Percentiles rank a stretch among this genome's conserved stretches.
phyloP scores from a whole-genome alignment of 1,284 basidiomycete genomes.

The Ustilago tritici region DNA sequence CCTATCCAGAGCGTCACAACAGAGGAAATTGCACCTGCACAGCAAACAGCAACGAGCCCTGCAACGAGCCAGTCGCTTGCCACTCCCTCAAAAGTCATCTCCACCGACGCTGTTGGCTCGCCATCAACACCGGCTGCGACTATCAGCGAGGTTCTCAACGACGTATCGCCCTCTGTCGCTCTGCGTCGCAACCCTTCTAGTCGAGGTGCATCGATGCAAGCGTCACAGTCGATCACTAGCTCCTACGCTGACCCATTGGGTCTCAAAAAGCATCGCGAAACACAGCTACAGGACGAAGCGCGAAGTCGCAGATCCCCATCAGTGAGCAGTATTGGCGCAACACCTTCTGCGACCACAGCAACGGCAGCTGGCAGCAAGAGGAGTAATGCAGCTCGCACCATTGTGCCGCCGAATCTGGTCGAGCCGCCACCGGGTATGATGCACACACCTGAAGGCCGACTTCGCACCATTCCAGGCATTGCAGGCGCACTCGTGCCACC shows the following conservation, averaged over 20 bases:
- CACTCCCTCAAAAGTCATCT: conserved; percentile 5
- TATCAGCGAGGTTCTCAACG: conserved; percentile 1
- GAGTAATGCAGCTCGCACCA: conserved; percentile 29
- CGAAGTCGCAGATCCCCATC: conserved; percentile 41
- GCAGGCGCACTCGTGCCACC: conserved; percentile 37
- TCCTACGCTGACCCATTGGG: conserved; percentile 38
- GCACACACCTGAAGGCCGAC: conserved; percentile 30
- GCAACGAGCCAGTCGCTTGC: neutral
- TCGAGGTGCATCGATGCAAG: conserved; percentile 41
- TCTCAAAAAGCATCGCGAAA: conserved; percentile 40
- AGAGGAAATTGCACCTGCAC: neutral
- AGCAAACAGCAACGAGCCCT: conserved; percentile 1
- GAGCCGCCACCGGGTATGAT: conserved; percentile 46
- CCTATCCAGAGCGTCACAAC: neutral
- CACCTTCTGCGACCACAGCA: conserved; percentile 7
- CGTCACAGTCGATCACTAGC: conserved; percentile 44
- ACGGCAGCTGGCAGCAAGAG: conserved; percentile 24
- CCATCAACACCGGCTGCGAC: conserved; percentile 8
- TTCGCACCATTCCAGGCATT: conserved; percentile 47
- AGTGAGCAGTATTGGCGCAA: conserved; percentile 25
- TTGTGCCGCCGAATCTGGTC: conserved; percentile 34
- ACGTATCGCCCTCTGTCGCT: conserved; percentile 17
- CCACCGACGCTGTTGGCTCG: neutral
- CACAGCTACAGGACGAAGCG: conserved; percentile 26
- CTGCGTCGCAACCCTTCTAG: conserved; percentile 37